Base-by-base conservation (phyloP, 805 yeast genomes). In the Yamadazyma nakazawae region DNA sequence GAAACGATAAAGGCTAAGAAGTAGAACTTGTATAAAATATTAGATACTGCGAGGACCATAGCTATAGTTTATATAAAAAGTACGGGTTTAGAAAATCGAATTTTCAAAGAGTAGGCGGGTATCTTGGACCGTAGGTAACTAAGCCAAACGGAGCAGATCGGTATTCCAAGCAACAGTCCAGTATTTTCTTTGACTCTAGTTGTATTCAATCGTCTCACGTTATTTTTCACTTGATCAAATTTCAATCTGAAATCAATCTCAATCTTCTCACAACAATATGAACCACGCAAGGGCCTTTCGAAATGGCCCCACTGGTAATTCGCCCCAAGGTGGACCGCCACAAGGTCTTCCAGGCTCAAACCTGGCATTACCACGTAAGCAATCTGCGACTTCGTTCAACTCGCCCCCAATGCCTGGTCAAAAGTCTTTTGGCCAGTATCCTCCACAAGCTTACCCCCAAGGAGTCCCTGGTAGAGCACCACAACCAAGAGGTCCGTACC, bases 1-100 rank as follows among this genome's bases (percentile, higher is more conserved):
- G 34, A 2, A 19, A 44, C 16, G 12, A 35, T 21, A 21, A 21
- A 21, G 24, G 7, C 5, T 34, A 48, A 19, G 4, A 56, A 2
- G 37, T 55, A 5, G 60, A 68, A 28, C 11, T 13, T 4, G 12
- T 5, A 28, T 28, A 28, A 12, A 1, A 61, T 72, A 5, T 46
- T 84, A n/a, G 42, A 51, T 2, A 79, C 78, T 7, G 98, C 98
- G 2, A 87, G 97, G 0, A 92, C 97, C 0, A 85, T 92, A 13
- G 32, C 32, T 13, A 13, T 11, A 9, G 32, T 13, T 28, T 12
- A 13, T 12, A 28, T 28, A 28, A 11, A 28, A 11, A 28, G 32
- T 12, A 28, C 32, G 9, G 32, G 32, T 28, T 21, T 21, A 21
- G 24, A 21, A 7, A 21, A 4, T 21, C 24, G 24, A 21, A 21